Evolutionary conservation across 306 rosid genomes (phyloP).

Genomic region (Styphnolobium japonicum): DNA sequence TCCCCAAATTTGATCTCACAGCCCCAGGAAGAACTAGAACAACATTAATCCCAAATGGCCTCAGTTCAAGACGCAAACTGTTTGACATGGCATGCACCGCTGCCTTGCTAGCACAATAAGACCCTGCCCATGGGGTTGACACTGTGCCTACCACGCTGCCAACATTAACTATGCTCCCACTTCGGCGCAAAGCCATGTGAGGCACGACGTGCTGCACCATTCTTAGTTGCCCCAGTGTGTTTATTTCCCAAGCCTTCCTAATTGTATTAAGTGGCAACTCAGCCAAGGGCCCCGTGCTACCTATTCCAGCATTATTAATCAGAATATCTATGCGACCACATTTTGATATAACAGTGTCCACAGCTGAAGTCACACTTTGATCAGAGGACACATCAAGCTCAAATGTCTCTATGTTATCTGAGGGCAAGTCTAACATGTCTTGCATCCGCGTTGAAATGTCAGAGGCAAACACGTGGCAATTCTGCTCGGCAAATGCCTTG

Average conservation of each 20-base stretch:
- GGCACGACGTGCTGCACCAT: slow-evolving; percentile 78
- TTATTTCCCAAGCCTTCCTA: slow-evolving; percentile 69
- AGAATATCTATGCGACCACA: slow-evolving; percentile 58
- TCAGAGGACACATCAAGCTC: slow-evolving; percentile 68
- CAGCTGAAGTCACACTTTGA: slow-evolving; percentile 55
- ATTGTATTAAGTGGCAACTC: slow-evolving; percentile 63
- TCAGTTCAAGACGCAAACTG: slow-evolving; percentile 58
- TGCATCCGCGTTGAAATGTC: slow-evolving; percentile 52
- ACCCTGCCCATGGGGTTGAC: slow-evolving; percentile 87
- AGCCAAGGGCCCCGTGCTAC: slow-evolving; percentile 73
- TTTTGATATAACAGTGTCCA: slow-evolving; percentile 49
- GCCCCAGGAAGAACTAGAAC: slow-evolving; percentile 76
- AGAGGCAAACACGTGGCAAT: slow-evolving; percentile 60
- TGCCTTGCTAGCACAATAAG: slow-evolving; percentile 76
- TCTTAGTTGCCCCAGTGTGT: slow-evolving; percentile 68
- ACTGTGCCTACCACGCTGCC: slow-evolving; percentile 69
- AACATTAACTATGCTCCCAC: slow-evolving; percentile 66
- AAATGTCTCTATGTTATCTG: slow-evolving; percentile 44
- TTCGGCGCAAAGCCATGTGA: slow-evolving; percentile 57
- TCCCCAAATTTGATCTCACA: slow-evolving; percentile 67
- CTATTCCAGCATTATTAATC: slow-evolving; percentile 74
- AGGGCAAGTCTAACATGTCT: slow-evolving; percentile 45
- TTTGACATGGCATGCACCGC: slow-evolving; percentile 65
- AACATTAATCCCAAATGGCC: slow-evolving; percentile 72
- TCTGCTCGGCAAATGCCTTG: slow-evolving; percentile 63